Evolutionary conservation across 441 rosid species (phyloP).

Genomic region (California macrophylla): DNA sequence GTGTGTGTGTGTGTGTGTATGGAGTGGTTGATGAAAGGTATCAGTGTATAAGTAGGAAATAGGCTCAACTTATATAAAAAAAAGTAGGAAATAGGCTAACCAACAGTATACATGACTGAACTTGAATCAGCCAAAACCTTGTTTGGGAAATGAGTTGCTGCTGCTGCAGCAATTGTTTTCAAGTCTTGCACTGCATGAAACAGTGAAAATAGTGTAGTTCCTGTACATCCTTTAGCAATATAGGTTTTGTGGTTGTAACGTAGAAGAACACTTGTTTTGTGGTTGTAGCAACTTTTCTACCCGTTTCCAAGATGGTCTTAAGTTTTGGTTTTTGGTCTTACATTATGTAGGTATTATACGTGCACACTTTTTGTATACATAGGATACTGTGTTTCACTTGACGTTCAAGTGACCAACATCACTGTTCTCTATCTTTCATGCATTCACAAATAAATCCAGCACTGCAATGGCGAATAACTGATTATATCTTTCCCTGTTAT

Average conservation of each 20-base stretch:
- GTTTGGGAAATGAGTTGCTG: neutral
- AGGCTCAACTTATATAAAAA: too few species aligned
- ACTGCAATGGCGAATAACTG: neutral
- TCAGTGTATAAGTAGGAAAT: neutral
- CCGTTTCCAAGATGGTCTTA: neutral
- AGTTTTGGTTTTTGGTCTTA: neutral
- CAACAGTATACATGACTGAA: neutral
- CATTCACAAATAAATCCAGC: neutral
- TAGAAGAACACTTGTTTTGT: too few species aligned
- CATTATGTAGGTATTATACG: neutral
- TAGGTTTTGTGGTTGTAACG: too few species aligned
- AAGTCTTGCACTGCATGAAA: neutral
- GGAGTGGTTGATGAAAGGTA: constrained; percentile 27
- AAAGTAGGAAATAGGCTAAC: neutral
- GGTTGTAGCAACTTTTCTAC: neutral
- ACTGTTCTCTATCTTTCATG: neutral
- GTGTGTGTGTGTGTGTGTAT: constrained; percentile 18
- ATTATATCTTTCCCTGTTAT: neutral
- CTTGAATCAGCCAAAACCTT: neutral
- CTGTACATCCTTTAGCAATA: neutral
- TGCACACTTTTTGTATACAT: neutral
- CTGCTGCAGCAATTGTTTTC: neutral
- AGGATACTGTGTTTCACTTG: too few species aligned
- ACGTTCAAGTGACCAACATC: neutral
- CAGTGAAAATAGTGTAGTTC: neutral